These are phyloP conservation scores for Huntiella moniliformis DNA, from an alignment of 2,329 filamentous ascomycete genomes.

Conservation along the genomic window DNA sequence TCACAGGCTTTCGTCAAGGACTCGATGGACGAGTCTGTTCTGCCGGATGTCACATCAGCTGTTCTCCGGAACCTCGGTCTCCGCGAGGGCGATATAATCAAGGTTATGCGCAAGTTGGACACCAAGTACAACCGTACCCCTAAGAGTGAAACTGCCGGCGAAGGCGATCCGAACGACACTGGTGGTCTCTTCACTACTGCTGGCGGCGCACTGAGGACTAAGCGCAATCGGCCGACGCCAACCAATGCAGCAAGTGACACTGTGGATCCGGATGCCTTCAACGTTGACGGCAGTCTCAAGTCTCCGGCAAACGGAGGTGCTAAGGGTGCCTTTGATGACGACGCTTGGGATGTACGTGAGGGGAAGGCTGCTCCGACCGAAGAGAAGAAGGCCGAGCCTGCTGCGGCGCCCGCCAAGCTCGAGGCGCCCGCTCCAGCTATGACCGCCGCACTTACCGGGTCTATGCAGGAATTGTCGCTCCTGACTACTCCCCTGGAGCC, in stretches of 20 bases:
- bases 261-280: conserved; percentile 73
- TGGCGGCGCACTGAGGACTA: conserved; percentile 79
- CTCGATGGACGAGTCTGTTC: conserved; percentile 85
- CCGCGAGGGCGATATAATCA: conserved; percentile 89
- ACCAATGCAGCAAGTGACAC: conserved; percentile 71
- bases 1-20: conserved; percentile 75
- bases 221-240: conserved; percentile 79
- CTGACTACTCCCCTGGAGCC: conserved; percentile 34
- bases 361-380: conserved; percentile 17
- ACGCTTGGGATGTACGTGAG: conserved; percentile 84
- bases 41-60: conserved; percentile 72
- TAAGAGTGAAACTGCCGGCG: conserved; percentile 39
- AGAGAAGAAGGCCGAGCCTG: conserved; percentile 4
- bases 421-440: conserved; percentile 19
- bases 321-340: conserved; percentile 65
- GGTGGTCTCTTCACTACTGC: conserved; percentile 78
- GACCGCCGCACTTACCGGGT: conserved; percentile 32
- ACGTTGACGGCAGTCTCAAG: conserved; percentile 23
- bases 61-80: conserved; percentile 77
- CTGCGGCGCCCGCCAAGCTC: neutral
- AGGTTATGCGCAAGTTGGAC: conserved; percentile 80
- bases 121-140: conserved; percentile 50
- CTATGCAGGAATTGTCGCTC: conserved; percentile 40
- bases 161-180: conserved; percentile 35
- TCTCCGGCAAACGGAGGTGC: conserved; percentile 14